phyloP scores from a whole-genome alignment of 495 filamentous ascomycete species.

The Venustampulla echinocandica region DNA sequence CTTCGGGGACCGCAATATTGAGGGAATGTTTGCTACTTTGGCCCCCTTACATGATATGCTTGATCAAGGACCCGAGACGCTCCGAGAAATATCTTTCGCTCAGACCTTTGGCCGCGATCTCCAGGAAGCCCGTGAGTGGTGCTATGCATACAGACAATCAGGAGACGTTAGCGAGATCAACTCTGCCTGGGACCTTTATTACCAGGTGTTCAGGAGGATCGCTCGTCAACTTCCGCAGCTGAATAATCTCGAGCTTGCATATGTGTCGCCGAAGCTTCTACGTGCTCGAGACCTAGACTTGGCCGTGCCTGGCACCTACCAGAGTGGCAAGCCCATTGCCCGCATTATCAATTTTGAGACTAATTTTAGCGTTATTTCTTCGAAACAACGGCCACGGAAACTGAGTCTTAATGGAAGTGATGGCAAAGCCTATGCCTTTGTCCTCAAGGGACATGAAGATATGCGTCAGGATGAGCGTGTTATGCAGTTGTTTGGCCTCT shows the following conservation, averaged over 20 bases:
- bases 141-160: slow-evolving; percentile 77
- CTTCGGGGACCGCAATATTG: slow-evolving; percentile 92
- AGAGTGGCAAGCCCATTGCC: slow-evolving; percentile 76
- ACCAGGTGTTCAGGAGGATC: slow-evolving; percentile 93
- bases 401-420: slow-evolving; percentile 84
- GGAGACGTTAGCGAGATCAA: slow-evolving; percentile 89
- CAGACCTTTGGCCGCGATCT: slow-evolving; percentile 95
- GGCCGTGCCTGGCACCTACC: slow-evolving; percentile 89
- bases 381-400: slow-evolving; percentile 90
- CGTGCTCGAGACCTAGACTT: slow-evolving; percentile 75
- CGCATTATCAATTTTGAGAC: slow-evolving; percentile 83
- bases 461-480: slow-evolving; percentile 97
- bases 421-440: slow-evolving; percentile 73
- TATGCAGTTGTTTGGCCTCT: slow-evolving; percentile 96
- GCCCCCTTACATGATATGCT: slow-evolving; percentile 87
- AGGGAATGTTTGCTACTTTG: slow-evolving; percentile 91
- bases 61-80: slow-evolving; percentile 79
- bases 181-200: slow-evolving; percentile 97
- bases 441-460: slow-evolving; percentile 95
- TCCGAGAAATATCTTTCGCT: slow-evolving; percentile 94
- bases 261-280: slow-evolving; percentile 88
- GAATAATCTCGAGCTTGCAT: slow-evolving; percentile 86
- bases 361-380: slow-evolving; percentile 84
- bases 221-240: slow-evolving; percentile 86
- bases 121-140: slow-evolving; percentile 90